Evolutionary conservation across 1,284 basidiomycete species (phyloP), one percentile per base, ranked within the genome.

Genomic region (Sphagnurus paluster): DNA sequence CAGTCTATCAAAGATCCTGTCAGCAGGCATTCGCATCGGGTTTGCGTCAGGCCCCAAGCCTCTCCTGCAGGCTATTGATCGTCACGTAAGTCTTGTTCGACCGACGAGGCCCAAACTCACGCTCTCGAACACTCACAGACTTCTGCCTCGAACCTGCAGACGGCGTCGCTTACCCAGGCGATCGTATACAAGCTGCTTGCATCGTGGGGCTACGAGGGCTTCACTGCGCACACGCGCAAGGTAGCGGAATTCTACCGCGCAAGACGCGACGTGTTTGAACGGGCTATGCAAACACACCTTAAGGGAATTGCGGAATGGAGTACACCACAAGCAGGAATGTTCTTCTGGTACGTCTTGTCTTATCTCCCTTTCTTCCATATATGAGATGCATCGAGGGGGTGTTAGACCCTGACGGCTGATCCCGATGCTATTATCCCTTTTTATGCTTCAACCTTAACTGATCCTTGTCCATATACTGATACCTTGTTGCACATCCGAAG

Each of bases 291-390:
- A 46, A 80, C 77, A 60, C 78, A 95, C 60, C 76, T 98, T 23
- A 73, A 72, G 44, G 90, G 83, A 1, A 68, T 94, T 17, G 92
- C 84, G 4, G 84, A 87, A 55, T 98, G 94, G 93, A 79, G 72
- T 32, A 74, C 77, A 0, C 95, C 95, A 0, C 85, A 91, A 42
- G 90, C 94, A 2, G 94, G 94, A 52, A 89, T 93, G 88, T 93
- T 94, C 70, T 81, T 91, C 60, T 94, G 90, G 90, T 87, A 60
- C 49, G 81, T 63, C 20, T 20, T 41, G 28, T 14, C 5, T 3
- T 14, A 21, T 2, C 40, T 33, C 28, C 5, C 4, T 14, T 26
- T 2, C 40, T 33, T 8, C 4, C 37, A 34, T 24, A 26, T 7
- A n/a, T 2, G n/a, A 36, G 30, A 28, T 14, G 39, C 28, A 8